These are phyloP conservation scores for Drechslerella dactyloides DNA, from an alignment of 2,329 filamentous ascomycete genomes.

Conservation along the genomic window DNA sequence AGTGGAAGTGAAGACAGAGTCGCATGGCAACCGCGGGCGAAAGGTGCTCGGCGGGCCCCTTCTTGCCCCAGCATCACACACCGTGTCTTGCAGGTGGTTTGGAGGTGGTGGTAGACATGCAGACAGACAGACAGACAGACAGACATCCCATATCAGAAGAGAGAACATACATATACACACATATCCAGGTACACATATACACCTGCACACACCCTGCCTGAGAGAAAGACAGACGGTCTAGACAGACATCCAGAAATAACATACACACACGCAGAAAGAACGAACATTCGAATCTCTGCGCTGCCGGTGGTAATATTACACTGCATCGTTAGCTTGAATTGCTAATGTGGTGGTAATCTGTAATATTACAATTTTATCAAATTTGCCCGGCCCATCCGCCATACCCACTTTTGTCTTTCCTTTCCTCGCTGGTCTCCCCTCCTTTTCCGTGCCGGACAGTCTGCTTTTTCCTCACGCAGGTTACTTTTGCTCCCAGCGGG, in stretches of 20 bases:
- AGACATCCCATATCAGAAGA: not conserved
- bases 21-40: not conserved
- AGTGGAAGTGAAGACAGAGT: not conserved
- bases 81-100: conserved; percentile 34
- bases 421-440: conserved; percentile 36
- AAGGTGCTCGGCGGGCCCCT: conserved; percentile 14
- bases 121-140: not conserved
- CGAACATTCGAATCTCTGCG: not conserved
- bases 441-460: conserved; percentile 46
- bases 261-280: not conserved
- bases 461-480: conserved; percentile 24
- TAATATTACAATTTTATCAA: conserved; percentile 43
- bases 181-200: too few species aligned
- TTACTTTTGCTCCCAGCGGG: conserved; percentile 9
- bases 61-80: conserved; percentile 34
- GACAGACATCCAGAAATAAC: conserved; percentile 11
- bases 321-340: conserved; percentile 41
- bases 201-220: conserved; percentile 20
- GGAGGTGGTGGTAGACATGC: too few species aligned
- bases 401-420: conserved; percentile 37
- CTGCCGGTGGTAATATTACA: conserved; percentile 42
- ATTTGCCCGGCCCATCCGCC: conserved; percentile 12
- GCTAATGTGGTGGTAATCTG: conserved; percentile 44
- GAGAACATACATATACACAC: too few species aligned
- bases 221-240: conserved; percentile 5